phyloP scores from a whole-genome alignment of 352 stramenopile genomes.

The Paralagenidium karlingii region DNA sequence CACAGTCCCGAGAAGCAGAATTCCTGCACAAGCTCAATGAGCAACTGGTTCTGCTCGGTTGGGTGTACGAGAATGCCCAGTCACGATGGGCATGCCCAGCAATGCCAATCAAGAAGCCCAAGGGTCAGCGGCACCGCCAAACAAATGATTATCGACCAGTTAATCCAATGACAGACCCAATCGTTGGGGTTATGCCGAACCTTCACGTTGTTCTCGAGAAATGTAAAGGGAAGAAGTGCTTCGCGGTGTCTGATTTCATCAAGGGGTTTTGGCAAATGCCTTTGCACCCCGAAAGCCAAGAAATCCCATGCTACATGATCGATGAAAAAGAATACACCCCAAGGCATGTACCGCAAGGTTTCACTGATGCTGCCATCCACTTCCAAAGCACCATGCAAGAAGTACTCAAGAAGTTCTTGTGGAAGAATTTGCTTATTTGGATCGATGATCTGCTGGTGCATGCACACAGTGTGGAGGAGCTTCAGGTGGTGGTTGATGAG shows the following conservation, averaged over 20 bases:
- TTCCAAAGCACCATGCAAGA: conserved; percentile 11
- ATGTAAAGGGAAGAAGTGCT: conserved; percentile 4
- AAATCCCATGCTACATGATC: conserved; percentile 6
- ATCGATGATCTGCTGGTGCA: conserved; percentile 9
- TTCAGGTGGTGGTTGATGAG: neutral
- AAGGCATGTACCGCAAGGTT: conserved; percentile 11
- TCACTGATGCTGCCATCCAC: conserved; percentile 6
- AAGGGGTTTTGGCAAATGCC: conserved; percentile 14
- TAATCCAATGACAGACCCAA: conserved; percentile 7
- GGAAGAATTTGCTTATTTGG: conserved; percentile 5
- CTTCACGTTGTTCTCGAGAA: conserved; percentile 5
- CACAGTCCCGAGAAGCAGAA: conserved; percentile 8
- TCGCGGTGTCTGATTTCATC: conserved; percentile 7
- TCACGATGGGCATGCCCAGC: conserved; percentile 10
- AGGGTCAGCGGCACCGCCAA: conserved; percentile 7
- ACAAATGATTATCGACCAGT: conserved; percentile 12
- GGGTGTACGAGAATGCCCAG: conserved; percentile 11
- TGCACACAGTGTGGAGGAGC: conserved; percentile 6
- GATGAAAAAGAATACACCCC: conserved; percentile 14
- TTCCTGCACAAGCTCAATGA: conserved; percentile 10
- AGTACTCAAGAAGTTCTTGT: conserved; percentile 5
- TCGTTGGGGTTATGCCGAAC: conserved; percentile 14
- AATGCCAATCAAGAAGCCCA: conserved; percentile 7
- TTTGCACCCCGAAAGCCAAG: conserved; percentile 3
- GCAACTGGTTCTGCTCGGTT: conserved; percentile 9